A percentile compares a stretch with the other conserved stretches of the same genome.
Evolutionary conservation across 2,329 filamentous ascomycete genomes (phyloP).

Genomic region (Aschersonia sp.): DNA sequence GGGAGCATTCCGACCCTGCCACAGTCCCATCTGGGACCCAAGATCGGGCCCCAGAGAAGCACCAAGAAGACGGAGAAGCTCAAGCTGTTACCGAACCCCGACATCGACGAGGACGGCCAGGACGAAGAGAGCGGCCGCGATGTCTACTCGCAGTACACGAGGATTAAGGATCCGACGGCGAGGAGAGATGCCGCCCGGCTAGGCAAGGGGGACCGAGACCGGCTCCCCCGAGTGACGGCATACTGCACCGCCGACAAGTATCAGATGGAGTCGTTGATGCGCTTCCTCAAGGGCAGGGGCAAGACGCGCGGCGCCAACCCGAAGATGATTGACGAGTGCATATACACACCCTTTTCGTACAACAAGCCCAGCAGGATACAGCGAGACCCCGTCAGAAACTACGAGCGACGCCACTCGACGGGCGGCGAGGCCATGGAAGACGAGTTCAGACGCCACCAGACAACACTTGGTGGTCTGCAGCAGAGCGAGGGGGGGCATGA

Average conservation of each 20-base stretch:
- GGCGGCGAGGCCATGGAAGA: conserved; percentile 42
- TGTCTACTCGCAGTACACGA: conserved; percentile 93
- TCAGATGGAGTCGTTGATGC: conserved; percentile 76
- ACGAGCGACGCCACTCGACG: conserved; percentile 61
- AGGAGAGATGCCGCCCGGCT: conserved; percentile 80
- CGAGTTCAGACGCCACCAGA: conserved; percentile 30
- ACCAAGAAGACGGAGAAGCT: conserved; percentile 94
- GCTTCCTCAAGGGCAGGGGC: conserved; percentile 73
- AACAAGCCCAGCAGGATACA: conserved; percentile 22
- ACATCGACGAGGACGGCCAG: conserved; percentile 51
- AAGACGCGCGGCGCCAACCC: conserved; percentile 68
- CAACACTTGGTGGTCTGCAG: conserved; percentile 42
- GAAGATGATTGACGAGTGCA: conserved; percentile 92
- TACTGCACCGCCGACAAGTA: conserved; percentile 94
- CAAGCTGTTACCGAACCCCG: conserved; percentile 87
- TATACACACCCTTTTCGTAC: conserved; percentile 90
- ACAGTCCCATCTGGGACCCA: conserved; percentile 28
- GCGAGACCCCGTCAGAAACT: conserved; percentile 25
- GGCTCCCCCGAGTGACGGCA: conserved; percentile 80
- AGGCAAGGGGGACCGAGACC: conserved; percentile 82
- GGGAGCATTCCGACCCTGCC: conserved; percentile 30
- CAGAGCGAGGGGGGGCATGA: conserved; percentile 24
- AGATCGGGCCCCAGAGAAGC: conserved; percentile 88
- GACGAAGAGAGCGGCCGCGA: conserved; percentile 90
- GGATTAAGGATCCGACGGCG: conserved; percentile 93